Conservation (phyloP, 495 filamentous ascomycete genomes). For the Daldinia grandis region DNA sequence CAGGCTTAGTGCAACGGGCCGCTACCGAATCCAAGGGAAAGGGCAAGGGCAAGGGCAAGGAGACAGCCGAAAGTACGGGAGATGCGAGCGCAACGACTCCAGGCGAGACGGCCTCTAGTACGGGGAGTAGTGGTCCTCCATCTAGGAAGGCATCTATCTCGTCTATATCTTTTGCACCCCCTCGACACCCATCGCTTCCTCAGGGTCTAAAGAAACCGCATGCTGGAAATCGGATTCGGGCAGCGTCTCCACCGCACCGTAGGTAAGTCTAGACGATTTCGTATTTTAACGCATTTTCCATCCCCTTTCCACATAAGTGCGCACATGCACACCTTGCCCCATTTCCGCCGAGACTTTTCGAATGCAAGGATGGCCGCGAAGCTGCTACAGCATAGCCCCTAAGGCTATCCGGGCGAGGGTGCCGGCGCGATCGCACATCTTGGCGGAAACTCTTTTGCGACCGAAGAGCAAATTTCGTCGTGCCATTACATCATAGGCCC, state of each 20-base stretch:
- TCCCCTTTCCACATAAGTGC: background rate
- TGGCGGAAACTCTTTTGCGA: conserved; percentile 8
- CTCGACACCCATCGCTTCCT: conserved; percentile 54
- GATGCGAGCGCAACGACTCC: conserved; percentile 46
- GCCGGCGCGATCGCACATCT: conserved; percentile 2
- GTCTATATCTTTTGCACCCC: conserved; percentile 53
- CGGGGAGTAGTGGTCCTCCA: conserved; percentile 46
- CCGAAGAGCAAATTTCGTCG: conserved; percentile 16
- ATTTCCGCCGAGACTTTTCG: background rate
- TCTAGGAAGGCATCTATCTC: conserved; percentile 56
- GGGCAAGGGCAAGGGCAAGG: conserved; percentile 28
- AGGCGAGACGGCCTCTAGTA: conserved; percentile 46
- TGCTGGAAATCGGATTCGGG: conserved; percentile 50
- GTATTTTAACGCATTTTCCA: conserved; percentile 19
- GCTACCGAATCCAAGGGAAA: conserved; percentile 22
- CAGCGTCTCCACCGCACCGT: conserved; percentile 57
- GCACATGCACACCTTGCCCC: background rate
- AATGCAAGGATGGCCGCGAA: conserved; percentile 2
- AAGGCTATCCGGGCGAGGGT: background rate
- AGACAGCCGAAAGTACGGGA: conserved; percentile 40
- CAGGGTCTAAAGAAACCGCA: conserved; percentile 56
- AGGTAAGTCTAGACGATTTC: conserved; percentile 49
- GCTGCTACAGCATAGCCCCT: background rate
- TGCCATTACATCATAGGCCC: conserved; percentile 25
- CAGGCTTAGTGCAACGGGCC: conserved; percentile 20